Conservation (phyloP, 768 basidiomycete genomes). For the Tylopilus vinaceipallidus region DNA sequence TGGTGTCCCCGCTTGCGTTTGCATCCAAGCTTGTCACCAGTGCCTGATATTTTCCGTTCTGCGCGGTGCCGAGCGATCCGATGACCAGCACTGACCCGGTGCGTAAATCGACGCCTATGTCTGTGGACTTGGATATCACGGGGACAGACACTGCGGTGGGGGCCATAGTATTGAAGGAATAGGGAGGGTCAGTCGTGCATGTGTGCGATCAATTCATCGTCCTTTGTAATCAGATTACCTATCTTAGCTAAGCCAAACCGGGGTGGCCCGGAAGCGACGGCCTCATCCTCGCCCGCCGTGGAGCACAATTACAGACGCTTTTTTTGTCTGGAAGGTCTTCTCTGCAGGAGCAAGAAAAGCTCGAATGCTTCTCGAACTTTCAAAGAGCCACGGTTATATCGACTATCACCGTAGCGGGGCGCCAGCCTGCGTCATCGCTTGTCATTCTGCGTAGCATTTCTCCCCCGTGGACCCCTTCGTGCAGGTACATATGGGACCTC, state of each 20-base stretch:
- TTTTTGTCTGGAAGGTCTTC: too few species aligned
- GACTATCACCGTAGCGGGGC: too few species aligned
- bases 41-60: conserved; percentile 76
- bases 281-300: too few species aligned
- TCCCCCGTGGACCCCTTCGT: too few species aligned
- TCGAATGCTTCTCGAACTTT: too few species aligned
- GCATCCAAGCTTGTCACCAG: conserved; percentile 59
- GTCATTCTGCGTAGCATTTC: too few species aligned
- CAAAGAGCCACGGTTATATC: too few species aligned
- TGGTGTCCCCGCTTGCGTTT: conserved; percentile 36
- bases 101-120: conserved; percentile 21
- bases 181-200: background rate
- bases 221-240: conserved; percentile 21
- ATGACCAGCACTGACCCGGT: conserved; percentile 64
- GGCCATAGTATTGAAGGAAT: conserved; percentile 43
- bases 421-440: too few species aligned
- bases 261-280: too few species aligned
- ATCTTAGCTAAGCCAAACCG: conserved; percentile 22
- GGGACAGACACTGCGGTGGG: conserved; percentile 52
- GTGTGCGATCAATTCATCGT: background rate
- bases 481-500: too few species aligned
- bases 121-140: conserved; percentile 17
- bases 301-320: too few species aligned
- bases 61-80: conserved; percentile 75
- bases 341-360: too few species aligned